Evolutionary conservation across 164 flowering plant genomes (phyloP).

Genomic region (Annona squamosa): DNA sequence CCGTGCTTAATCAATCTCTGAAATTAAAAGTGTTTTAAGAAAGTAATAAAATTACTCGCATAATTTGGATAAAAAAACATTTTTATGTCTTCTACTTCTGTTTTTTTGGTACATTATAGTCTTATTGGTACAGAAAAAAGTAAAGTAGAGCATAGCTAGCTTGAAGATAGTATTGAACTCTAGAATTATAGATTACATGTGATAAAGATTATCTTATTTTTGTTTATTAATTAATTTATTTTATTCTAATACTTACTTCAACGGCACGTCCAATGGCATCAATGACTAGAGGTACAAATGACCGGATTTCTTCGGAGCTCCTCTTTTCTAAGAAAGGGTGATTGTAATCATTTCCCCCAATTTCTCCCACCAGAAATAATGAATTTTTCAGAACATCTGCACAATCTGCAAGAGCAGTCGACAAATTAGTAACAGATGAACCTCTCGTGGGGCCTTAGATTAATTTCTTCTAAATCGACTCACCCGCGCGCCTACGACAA

Average conservation of each 20-base stretch:
- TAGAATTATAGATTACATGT: too few species aligned
- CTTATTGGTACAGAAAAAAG: neutral
- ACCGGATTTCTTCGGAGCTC: conserved; percentile 4
- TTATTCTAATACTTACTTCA: conserved; percentile 10
- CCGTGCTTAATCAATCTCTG: conserved; percentile 32
- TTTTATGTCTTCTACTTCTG: neutral
- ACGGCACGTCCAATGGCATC: conserved; percentile 16
- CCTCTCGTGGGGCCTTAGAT: too few species aligned
- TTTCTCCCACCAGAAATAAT: conserved; percentile 26
- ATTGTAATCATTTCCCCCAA: conserved; percentile 33
- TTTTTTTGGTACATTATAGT: neutral
- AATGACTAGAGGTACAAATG: conserved; percentile 18
- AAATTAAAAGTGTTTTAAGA: too few species aligned
- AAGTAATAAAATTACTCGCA: neutral
- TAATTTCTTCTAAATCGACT: too few species aligned
- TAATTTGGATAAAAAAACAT: neutral
- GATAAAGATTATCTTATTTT: too few species aligned
- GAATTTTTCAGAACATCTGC: conserved; percentile 3
- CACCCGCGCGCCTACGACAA: too few species aligned
- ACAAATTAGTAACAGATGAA: too few species aligned
- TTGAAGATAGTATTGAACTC: too few species aligned
- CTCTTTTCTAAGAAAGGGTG: conserved; percentile 6
- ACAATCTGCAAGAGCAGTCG: conserved; percentile 15
- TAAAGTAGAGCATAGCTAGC: too few species aligned
- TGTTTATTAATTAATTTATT: neutral